Conservation (phyloP, 805 yeast genomes). For the Pichia gijzeniarum region DNA sequence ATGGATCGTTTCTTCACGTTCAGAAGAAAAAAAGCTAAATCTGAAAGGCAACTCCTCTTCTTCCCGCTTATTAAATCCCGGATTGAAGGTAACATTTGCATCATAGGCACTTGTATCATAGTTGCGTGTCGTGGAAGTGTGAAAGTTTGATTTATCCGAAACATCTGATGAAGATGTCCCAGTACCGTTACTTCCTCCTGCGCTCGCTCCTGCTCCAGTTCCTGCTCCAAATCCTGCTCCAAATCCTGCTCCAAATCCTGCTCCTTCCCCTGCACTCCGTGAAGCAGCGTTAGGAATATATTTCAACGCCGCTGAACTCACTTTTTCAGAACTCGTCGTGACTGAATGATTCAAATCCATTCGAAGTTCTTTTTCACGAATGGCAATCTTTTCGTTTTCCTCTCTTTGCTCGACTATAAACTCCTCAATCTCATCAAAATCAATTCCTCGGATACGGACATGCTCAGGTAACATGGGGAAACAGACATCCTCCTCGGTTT, state of each 20-base stretch:
- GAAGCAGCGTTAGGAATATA: slow-evolving; percentile 45
- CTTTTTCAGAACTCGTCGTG: slow-evolving; percentile 33
- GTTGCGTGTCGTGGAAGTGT: too few relatives aligned
- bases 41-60: slow-evolving; percentile 49
- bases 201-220: too few relatives aligned
- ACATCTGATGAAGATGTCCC: slow-evolving; percentile 6
- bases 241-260: too few relatives aligned
- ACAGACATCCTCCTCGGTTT: slow-evolving; percentile 96
- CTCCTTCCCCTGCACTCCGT: background rate
- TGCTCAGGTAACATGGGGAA: slow-evolving; percentile 81
- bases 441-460: slow-evolving; percentile 64
- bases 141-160: slow-evolving; percentile 1
- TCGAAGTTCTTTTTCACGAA: slow-evolving; percentile 29
- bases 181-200: too few relatives aligned
- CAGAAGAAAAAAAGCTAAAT: slow-evolving; percentile 77
- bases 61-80: slow-evolving; percentile 13
- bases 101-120: background rate
- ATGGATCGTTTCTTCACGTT: slow-evolving; percentile 80
- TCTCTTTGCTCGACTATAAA: slow-evolving; percentile 59
- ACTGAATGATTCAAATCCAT: slow-evolving; percentile 14
- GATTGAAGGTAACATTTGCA: slow-evolving; percentile 13
- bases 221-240: too few relatives aligned
- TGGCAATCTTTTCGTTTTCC: slow-evolving; percentile 35
- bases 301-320: slow-evolving; percentile 49
- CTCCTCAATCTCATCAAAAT: slow-evolving; percentile 85